Percentiles rank a stretch among this genome's conserved stretches.
phyloP scores from a whole-genome alignment of 441 rosid genomes.

The Pelargonium citronellum region DNA sequence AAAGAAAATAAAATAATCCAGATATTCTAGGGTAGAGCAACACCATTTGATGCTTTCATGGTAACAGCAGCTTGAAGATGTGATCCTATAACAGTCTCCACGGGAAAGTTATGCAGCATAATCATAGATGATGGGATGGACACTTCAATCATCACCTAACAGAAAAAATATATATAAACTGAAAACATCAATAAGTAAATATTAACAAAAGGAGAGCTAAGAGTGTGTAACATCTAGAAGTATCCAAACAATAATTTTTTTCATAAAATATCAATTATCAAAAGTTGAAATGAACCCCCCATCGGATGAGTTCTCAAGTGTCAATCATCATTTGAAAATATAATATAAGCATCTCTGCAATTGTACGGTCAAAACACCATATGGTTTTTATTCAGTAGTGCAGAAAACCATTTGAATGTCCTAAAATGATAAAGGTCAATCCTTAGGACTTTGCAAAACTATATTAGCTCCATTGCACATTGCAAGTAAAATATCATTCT shows the following conservation, averaged over 20 bases:
- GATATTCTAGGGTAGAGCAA: constrained; percentile 21
- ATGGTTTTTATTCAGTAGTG: not conserved
- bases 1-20: constrained; percentile 19
- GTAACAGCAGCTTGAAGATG: constrained; percentile 78
- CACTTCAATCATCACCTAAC: constrained; percentile 77
- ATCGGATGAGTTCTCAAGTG: not conserved
- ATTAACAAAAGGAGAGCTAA: not conserved
- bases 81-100: constrained; percentile 82
- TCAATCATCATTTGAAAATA: not conserved
- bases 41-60: constrained; percentile 75
- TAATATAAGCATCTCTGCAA: not conserved
- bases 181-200: constrained; percentile 6
- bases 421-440: not conserved
- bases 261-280: not conserved
- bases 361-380: not conserved
- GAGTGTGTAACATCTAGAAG: not conserved
- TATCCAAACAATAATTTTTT: not conserved
- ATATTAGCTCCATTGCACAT: not conserved
- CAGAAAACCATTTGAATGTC: not conserved
- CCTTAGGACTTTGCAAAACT: not conserved
- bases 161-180: constrained; percentile 9
- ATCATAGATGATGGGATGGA: constrained; percentile 67
- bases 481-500: constrained; percentile 1
- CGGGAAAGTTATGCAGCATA: constrained; percentile 75
- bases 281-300: not conserved